A percentile compares a stretch with the other conserved stretches of the same genome.
Conservation (phyloP, 2,329 filamentous ascomycete species). For the Calonectria pseudoturangicola region DNA sequence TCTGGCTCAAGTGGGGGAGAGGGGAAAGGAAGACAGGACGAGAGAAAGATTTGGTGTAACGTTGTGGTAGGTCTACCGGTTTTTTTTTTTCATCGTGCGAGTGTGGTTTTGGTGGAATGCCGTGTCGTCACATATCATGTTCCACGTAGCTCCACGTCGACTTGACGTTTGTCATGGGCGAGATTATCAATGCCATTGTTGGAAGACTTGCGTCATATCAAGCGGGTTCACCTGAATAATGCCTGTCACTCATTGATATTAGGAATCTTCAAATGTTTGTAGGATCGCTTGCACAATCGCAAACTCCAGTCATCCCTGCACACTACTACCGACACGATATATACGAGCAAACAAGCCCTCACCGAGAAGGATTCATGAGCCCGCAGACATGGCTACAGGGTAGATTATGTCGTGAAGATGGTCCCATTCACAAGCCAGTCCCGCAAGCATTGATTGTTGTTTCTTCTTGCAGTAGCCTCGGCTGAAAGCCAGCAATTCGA, state of each 20-base stretch:
- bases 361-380: neutral
- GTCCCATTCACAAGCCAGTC: constrained; percentile 2
- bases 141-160: constrained; percentile 10
- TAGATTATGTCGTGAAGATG: neutral
- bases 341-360: too few relatives aligned
- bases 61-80: neutral
- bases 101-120: constrained; percentile 17
- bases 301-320: too few relatives aligned
- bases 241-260: neutral
- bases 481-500: neutral
- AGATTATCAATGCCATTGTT: constrained; percentile 24
- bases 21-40: neutral
- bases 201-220: constrained; percentile 5
- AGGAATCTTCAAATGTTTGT: too few relatives aligned
- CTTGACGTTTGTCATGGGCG: constrained; percentile 14
- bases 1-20: neutral
- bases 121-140: constrained; percentile 18
- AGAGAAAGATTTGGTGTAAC: constrained; percentile 17
- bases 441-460: neutral
- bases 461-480: neutral
- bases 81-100: constrained; percentile 1
- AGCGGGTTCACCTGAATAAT: constrained; percentile 6
- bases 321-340: too few relatives aligned
- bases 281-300: neutral
- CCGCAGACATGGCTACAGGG: neutral